A percentile compares a stretch with the other conserved stretches of the same genome.
Conservation (phyloP, 2,329 filamentous ascomycete species). For the Penicillium brasilianum region DNA sequence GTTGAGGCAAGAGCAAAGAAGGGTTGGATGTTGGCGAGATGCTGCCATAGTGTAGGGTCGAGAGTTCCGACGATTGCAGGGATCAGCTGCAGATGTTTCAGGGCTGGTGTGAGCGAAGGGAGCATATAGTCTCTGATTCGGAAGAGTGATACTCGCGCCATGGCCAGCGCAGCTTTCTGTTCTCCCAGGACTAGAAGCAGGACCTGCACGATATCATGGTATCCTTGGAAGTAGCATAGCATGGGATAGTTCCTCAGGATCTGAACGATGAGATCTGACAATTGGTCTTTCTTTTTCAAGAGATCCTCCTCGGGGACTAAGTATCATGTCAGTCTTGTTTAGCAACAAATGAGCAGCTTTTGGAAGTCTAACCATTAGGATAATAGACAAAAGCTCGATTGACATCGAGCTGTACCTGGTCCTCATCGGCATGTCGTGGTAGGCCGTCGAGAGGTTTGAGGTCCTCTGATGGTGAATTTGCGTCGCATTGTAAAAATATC, state of each 20-base stretch:
- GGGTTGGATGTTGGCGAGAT: constrained; percentile 78
- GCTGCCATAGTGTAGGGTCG: constrained; percentile 72
- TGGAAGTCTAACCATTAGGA: constrained; percentile 71
- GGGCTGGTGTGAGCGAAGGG: constrained; percentile 77
- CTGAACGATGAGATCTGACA: constrained; percentile 79
- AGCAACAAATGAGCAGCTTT: constrained; percentile 4
- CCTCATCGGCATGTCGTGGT: constrained; percentile 80
- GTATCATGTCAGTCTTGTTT: constrained; percentile 26
- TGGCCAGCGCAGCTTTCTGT: constrained; percentile 63
- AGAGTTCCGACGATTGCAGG: constrained; percentile 76
- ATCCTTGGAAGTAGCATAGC: constrained; percentile 96
- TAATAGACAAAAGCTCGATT: constrained; percentile 98
- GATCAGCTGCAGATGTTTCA: constrained; percentile 84
- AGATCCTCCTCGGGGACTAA: constrained; percentile 74
- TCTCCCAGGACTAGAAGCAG: constrained; percentile 82
- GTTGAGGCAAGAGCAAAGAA: constrained; percentile 95
- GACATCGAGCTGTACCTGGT: constrained; percentile 90
- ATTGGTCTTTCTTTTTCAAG: constrained; percentile 71
- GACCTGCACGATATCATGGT: constrained; percentile 97
- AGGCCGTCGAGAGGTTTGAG: constrained; percentile 63
- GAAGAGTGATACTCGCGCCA: constrained; percentile 82
- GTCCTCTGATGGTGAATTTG: constrained; percentile 19
- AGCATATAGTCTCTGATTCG: constrained; percentile 98
- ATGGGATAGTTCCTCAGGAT: constrained; percentile 80
- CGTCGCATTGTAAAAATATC: constrained; percentile 52